A percentile compares a stretch with the other conserved stretches of the same genome.
Evolutionary conservation across 768 basidiomycete species (phyloP).

Genomic region (Mycena alexandri): DNA sequence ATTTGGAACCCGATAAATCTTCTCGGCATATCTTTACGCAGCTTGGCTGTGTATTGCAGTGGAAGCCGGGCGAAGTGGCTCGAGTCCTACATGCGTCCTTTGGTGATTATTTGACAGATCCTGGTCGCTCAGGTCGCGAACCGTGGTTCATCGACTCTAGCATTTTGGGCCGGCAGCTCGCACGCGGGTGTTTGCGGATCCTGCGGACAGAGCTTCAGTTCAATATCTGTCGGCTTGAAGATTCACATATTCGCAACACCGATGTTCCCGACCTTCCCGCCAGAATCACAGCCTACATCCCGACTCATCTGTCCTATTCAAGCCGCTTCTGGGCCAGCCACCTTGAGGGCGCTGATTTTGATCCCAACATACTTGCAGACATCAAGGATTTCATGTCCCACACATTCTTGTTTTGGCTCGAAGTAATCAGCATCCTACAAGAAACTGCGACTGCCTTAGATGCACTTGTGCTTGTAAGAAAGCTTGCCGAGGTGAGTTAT

Average conservation of each 20-base stretch:
- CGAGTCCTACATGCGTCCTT: slow-evolving; percentile 30
- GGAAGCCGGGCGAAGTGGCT: not conserved
- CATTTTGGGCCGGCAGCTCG: slow-evolving; percentile 32
- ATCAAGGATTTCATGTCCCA: slow-evolving; percentile 40
- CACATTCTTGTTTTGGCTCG: slow-evolving; percentile 54
- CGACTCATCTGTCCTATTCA: slow-evolving; percentile 49
- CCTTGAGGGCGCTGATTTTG: slow-evolving; percentile 21
- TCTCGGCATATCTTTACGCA: not conserved
- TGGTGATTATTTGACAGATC: slow-evolving; percentile 51
- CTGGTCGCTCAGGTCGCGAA: slow-evolving; percentile 38
- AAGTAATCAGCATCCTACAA: slow-evolving; percentile 46
- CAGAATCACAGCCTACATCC: slow-evolving; percentile 42
- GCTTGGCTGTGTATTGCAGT: slow-evolving; percentile 1
- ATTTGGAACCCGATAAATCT: not conserved
- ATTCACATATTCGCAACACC: slow-evolving; percentile 48
- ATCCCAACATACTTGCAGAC: slow-evolving; percentile 24
- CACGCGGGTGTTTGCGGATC: slow-evolving; percentile 43
- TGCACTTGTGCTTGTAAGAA: slow-evolving; percentile 13
- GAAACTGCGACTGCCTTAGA: slow-evolving; percentile 29
- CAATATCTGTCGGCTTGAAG: slow-evolving; percentile 54
- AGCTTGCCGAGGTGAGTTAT: slow-evolving; percentile 17
- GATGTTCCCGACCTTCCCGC: slow-evolving; percentile 39
- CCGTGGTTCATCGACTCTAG: slow-evolving; percentile 42
- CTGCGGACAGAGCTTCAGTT: slow-evolving; percentile 52
- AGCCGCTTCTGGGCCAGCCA: slow-evolving; percentile 55